A percentile compares a stretch with the other conserved stretches of the same genome.
Conservation (phyloP, 1,139 yeast species). For the Candida sanyaensis region DNA sequence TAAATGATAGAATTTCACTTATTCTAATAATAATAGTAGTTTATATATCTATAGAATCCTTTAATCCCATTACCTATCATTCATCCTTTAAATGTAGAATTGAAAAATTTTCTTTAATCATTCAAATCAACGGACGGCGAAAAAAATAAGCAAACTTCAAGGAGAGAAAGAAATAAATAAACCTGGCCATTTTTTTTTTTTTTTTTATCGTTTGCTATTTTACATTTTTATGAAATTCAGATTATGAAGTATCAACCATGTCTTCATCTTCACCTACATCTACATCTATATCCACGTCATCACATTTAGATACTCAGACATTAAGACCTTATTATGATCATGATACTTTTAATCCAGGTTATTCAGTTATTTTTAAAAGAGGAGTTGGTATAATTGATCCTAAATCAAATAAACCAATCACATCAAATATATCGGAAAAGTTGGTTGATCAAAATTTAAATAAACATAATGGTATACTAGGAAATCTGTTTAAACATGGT, state of each 20-base stretch:
- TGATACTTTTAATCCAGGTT: conserved; percentile 67
- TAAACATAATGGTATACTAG: conserved; percentile 13
- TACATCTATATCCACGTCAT: too few relatives aligned
- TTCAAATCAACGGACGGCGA: too few relatives aligned
- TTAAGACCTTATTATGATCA: conserved; percentile 77
- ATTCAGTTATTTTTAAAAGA: conserved; percentile 60
- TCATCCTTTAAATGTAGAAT: too few relatives aligned
- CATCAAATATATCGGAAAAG: conserved; percentile 24
- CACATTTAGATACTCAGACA: conserved; percentile 13
- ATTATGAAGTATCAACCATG: neutral
- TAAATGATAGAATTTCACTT: too few relatives aligned
- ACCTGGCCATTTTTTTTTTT: too few relatives aligned
- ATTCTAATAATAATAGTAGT: too few relatives aligned
- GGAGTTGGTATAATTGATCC: conserved; percentile 59
- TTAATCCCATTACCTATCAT: too few relatives aligned
- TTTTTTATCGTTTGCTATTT: neutral
- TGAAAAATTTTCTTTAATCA: too few relatives aligned
- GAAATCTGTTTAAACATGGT: conserved; percentile 13
- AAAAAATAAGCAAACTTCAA: too few relatives aligned
- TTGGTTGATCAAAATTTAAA: conserved; percentile 17
- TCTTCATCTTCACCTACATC: neutral
- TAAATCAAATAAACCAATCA: conserved; percentile 36
- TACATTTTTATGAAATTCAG: neutral
- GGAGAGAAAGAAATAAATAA: too few relatives aligned
- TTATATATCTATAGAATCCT: too few relatives aligned